These are phyloP conservation scores for Pestalotiopsis fici DNA, from an alignment of 2,329 filamentous ascomycete species.

Conservation along the genomic window DNA sequence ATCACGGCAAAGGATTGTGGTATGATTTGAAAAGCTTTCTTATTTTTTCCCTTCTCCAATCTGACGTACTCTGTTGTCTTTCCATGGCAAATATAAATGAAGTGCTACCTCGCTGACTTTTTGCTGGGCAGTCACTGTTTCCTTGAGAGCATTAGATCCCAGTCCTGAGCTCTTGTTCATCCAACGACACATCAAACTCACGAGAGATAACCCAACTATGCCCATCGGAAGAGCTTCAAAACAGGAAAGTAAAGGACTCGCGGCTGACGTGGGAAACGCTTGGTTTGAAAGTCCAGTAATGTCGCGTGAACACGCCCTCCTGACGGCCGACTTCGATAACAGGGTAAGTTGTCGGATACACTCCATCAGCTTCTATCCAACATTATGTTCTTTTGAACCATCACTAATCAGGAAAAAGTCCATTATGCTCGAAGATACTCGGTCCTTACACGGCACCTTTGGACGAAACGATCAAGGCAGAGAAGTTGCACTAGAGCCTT, in stretches of 20 bases:
- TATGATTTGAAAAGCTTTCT: background rate
- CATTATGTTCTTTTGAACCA: conserved; percentile 11
- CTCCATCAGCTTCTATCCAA: background rate
- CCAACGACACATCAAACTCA: conserved; percentile 31
- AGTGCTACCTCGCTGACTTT: background rate
- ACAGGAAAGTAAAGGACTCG: conserved; percentile 41
- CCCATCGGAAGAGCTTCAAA: conserved; percentile 48
- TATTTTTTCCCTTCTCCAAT: no score
- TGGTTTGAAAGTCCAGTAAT: conserved; percentile 74
- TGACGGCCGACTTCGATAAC: conserved; percentile 43
- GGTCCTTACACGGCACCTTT: conserved; percentile 56
- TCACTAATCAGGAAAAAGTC: conserved; percentile 49
- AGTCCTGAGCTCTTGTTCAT: conserved; percentile 3
- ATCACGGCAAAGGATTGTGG: background rate
- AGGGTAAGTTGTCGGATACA: conserved; percentile 37
- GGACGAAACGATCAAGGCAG: conserved; percentile 39
- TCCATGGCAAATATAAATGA: no score
- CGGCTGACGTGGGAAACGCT: conserved; percentile 50
- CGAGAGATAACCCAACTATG: conserved; percentile 19
- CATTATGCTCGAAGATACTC: conserved; percentile 45
- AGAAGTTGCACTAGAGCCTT: conserved; percentile 21
- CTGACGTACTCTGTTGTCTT: no score
- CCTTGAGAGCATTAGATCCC: background rate
- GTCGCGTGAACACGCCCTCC: conserved; percentile 66
- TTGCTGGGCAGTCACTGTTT: conserved; percentile 1